Base-by-base conservation (phyloP, 2,329 filamentous ascomycete genomes). In the Teratosphaeria zuluensis region DNA sequence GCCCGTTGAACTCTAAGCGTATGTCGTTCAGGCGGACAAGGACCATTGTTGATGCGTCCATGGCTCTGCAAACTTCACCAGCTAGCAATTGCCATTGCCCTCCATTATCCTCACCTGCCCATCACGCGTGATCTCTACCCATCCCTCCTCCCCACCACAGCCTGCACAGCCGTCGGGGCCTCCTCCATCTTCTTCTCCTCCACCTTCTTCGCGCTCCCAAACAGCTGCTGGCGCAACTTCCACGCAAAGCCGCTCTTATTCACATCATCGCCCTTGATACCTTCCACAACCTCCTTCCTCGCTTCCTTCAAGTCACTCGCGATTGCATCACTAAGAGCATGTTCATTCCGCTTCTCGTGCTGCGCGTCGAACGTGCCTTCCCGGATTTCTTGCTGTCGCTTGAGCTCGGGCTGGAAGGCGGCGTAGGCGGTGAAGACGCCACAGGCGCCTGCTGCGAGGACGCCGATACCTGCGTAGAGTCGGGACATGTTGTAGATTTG, bases 401-500 rank as follows among this genome's bases (percentile, higher is more conserved):
- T 59, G 1, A 72, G 57, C 33, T 66, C 70, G 32, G 70, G 70
- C 56, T 67, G 66, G 9, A 69, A 63, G 6, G 69, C 65, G 5
- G 63, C 63, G 54, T 69, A 68, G 42, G 67, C 69, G 69, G 53
- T 19, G 48, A 48, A 21, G 42, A 48, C 42, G 42, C 42, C 42
- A n/a, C 19, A 33, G 6, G 31, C 28, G 51, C 24, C 51, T 31
- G 51, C 51, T 19, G 24, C 24, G 1, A 48, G 16, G 8, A 48
- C 42, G 42, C 42, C 42, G 1, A 48, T 1, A 19, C 42, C n/a
- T 21, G 42, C 42, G n/a, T 48, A 48, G 19, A 48, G 21, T n/a
- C 42, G 42, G 6, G 42, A 48, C 42, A 48, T 48, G 42, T 9
- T 21, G 19, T 6, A 16, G 16, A 16, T 1, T 2, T 16, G 38